phyloP scores from a whole-genome alignment of 768 basidiomycete species.

The Cystofilobasidium capitatum region DNA sequence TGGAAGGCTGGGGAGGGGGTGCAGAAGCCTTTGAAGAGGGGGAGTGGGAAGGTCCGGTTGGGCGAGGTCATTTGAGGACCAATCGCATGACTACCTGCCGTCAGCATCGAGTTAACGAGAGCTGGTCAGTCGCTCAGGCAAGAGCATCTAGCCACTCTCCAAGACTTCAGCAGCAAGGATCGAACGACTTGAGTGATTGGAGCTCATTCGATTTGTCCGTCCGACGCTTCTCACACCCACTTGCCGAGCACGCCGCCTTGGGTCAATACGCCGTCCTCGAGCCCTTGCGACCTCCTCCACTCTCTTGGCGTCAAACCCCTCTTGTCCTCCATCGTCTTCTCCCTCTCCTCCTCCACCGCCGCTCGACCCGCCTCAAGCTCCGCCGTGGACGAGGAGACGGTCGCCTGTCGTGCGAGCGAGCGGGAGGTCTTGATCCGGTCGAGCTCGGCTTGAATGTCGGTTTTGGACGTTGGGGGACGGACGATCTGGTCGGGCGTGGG shows the following conservation, averaged over 20 bases:
- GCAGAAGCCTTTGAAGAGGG: neutral
- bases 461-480: neutral
- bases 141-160: too few relatives aligned
- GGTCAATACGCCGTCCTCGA: neutral
- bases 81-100: neutral
- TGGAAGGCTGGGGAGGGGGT: neutral
- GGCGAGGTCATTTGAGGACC: neutral
- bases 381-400: neutral
- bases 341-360: too few relatives aligned
- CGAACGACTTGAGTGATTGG: too few relatives aligned
- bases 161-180: too few relatives aligned
- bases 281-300: neutral
- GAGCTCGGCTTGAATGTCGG: neutral
- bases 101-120: too few relatives aligned
- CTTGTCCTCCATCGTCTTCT: conserved; percentile 5
- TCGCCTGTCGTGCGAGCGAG: neutral
- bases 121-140: too few relatives aligned
- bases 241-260: neutral
- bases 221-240: neutral
- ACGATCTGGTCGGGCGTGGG: neutral
- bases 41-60: neutral
- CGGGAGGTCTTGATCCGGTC: neutral
- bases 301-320: neutral
- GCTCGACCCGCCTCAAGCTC: neutral
- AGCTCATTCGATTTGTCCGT: neutral